Evolutionary conservation across 169 alveolate species (phyloP).

Genomic region (Cryptosporidium parvum): DNA sequence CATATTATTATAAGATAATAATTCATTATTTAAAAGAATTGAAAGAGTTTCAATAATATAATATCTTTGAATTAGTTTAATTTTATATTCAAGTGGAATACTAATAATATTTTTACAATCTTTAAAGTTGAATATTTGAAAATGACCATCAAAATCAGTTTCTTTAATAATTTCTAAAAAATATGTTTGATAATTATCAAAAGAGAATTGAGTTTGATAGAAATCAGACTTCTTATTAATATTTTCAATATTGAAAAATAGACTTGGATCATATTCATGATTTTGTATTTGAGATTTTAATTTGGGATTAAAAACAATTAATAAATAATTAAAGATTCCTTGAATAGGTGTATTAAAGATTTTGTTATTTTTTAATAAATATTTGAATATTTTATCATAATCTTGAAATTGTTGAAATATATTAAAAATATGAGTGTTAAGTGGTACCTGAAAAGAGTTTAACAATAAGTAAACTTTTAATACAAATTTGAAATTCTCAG

Average conservation of each 20-base stretch:
- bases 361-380: not conserved
- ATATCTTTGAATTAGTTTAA: not conserved
- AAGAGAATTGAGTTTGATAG: not conserved
- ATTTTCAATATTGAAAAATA: not conserved
- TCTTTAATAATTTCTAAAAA: not conserved
- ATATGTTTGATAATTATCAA: not conserved
- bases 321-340: not conserved
- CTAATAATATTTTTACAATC: not conserved
- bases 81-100: not conserved
- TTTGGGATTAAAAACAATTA: not conserved
- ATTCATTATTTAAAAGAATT: not conserved
- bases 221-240: not conserved
- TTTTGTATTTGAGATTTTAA: not conserved
- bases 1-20: not conserved
- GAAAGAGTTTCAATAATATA: not conserved
- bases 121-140: not conserved
- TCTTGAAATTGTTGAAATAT: not conserved
- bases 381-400: not conserved
- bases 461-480: too few species aligned
- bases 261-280: not conserved
- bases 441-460: too few species aligned
- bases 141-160: conserved; percentile 1
- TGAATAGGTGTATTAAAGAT: not conserved
- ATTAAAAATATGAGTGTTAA: not conserved
- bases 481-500: not conserved